Evolutionary conservation across 2,329 filamentous ascomycete genomes (phyloP).

Genomic region (Phaeophleospora eucalypticola): DNA sequence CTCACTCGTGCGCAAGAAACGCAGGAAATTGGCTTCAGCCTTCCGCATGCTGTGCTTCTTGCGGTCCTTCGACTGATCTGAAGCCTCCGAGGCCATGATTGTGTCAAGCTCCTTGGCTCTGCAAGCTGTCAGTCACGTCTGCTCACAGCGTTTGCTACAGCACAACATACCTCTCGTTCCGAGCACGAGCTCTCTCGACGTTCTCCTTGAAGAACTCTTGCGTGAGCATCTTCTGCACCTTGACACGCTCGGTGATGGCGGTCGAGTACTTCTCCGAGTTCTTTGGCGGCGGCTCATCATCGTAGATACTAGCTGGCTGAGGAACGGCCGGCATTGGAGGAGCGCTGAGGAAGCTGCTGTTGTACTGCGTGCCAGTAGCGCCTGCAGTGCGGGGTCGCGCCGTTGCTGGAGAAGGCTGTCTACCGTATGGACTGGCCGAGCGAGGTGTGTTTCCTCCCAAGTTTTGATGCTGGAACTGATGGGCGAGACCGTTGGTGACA

Average conservation of each 20-base stretch:
- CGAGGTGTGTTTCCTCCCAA: constrained; percentile 65
- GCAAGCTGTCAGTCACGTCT: constrained; percentile 18
- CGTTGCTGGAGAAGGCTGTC: constrained; percentile 61
- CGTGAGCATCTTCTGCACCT: constrained; percentile 61
- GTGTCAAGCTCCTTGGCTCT: constrained; percentile 91
- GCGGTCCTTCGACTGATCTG: constrained; percentile 72
- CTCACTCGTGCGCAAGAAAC: constrained; percentile 90
- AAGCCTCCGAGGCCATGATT: constrained; percentile 70
- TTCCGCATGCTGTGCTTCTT: constrained; percentile 80
- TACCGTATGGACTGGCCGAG: constrained; percentile 62
- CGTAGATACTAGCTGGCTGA: constrained; percentile 38
- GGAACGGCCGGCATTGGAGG: constrained; percentile 54
- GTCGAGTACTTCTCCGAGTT: constrained; percentile 85
- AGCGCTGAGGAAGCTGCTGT: constrained; percentile 64
- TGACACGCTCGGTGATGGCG: constrained; percentile 70
- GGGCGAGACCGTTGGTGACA: constrained; percentile 82
- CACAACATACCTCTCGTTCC: constrained; percentile 75
- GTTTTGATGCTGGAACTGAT: constrained; percentile 97
- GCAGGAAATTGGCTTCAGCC: constrained; percentile 87
- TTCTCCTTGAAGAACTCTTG: constrained; percentile 95
- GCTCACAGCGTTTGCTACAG: not conserved
- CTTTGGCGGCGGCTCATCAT: constrained; percentile 69
- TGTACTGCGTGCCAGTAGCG: constrained; percentile 55
- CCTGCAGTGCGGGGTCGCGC: constrained; percentile 83
- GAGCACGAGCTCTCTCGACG: constrained; percentile 89